A percentile compares a stretch with the other conserved stretches of the same genome.
phyloP scores from a whole-genome alignment of 2,329 filamentous ascomycete genomes.

The Fusarium piperis region DNA sequence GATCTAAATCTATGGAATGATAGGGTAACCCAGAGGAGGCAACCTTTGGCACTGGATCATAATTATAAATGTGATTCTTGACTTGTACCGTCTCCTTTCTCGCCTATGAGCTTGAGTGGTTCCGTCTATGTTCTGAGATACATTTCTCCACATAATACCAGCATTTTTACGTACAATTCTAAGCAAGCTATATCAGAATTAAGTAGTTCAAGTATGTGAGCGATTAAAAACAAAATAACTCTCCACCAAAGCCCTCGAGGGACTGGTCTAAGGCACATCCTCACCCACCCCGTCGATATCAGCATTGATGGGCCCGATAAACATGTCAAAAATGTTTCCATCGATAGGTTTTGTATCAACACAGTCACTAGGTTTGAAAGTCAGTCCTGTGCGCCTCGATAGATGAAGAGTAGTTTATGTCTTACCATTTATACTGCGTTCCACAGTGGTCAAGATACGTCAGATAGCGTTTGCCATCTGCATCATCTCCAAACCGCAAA shows the following conservation, averaged over 20 bases:
- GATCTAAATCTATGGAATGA: background rate
- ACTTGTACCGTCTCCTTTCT: background rate
- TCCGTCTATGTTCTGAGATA: too few relatives aligned
- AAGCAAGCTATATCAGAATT: background rate
- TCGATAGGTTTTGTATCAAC: constrained; percentile 19
- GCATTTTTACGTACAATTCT: background rate
- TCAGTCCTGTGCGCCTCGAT: too few relatives aligned
- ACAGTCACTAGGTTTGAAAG: background rate
- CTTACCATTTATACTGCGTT: background rate
- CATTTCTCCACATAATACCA: background rate
- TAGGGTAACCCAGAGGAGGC: background rate
- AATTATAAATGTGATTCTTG: background rate
- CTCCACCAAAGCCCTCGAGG: background rate
- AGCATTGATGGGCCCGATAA: background rate
- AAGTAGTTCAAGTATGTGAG: background rate
- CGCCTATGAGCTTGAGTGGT: background rate
- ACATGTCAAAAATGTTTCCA: constrained; percentile 11
- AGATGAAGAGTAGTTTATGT: background rate
- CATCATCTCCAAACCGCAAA: constrained; percentile 15
- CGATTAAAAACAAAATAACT: background rate
- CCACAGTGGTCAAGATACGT: constrained; percentile 6
- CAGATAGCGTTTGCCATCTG: constrained; percentile 8
- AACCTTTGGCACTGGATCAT: background rate
- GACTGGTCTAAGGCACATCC: background rate
- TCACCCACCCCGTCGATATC: background rate